phyloP scores from a whole-genome alignment of 208 protist species.

The Phytomonas sp. region DNA sequence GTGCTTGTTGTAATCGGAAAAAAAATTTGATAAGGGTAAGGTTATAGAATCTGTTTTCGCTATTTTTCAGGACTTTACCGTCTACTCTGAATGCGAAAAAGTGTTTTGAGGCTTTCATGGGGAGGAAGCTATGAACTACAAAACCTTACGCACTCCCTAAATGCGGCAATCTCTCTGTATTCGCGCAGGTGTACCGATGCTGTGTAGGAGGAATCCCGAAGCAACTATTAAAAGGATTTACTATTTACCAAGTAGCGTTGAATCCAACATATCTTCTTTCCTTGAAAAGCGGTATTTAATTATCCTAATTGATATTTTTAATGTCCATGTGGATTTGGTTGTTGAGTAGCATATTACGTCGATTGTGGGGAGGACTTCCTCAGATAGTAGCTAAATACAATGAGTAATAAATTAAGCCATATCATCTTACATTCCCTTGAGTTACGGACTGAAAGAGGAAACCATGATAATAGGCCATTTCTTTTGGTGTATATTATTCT shows the following conservation, averaged over 20 bases:
- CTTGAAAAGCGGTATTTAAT: conserved; percentile 28
- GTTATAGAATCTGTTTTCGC: conserved; percentile 48
- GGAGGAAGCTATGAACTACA: conserved; percentile 66
- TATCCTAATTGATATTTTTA: conserved; percentile 33
- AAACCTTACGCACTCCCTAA: conserved; percentile 57
- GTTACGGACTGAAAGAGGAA: background rate
- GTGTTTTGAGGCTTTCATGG: conserved; percentile 77
- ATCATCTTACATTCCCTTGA: background rate
- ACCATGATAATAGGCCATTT: background rate
- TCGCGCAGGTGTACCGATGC: conserved; percentile 20
- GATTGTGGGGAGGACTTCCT: conserved; percentile 9
- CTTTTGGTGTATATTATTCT: background rate
- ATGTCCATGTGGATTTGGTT: conserved; percentile 15
- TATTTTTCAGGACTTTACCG: conserved; percentile 62
- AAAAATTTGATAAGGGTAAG: conserved; percentile 27
- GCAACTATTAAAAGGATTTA: conserved; percentile 35
- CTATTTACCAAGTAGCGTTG: conserved; percentile 50
- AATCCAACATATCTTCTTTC: conserved; percentile 40
- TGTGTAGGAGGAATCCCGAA: conserved; percentile 15
- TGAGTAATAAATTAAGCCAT: background rate
- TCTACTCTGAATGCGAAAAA: conserved; percentile 56
- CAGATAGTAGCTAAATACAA: conserved; percentile 12
- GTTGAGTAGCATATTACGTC: background rate
- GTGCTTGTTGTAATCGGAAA: conserved; percentile 30
- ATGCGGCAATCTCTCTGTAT: conserved; percentile 40